Evolutionary conservation across 352 stramenopile genomes (phyloP).

Genomic region (Phytophthora colocasiae): DNA sequence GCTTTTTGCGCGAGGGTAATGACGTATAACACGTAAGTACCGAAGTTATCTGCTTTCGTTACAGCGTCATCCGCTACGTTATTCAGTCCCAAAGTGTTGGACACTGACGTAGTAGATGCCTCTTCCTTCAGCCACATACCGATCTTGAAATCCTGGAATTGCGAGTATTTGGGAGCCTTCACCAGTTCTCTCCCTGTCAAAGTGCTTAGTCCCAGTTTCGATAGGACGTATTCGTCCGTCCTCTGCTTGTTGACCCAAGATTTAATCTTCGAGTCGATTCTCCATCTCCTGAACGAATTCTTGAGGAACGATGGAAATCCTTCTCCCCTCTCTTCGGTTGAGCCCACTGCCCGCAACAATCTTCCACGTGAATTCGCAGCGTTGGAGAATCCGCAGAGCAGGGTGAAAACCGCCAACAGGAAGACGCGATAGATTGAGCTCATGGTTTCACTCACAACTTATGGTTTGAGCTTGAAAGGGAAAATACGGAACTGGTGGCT

Average conservation of each 20-base stretch:
- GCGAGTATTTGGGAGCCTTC: not conserved
- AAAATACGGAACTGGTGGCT: not conserved
- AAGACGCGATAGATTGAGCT: not conserved
- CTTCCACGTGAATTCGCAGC: not conserved
- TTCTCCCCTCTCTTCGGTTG: not conserved
- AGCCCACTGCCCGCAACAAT: not conserved
- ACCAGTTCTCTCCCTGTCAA: not conserved
- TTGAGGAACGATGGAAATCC: not conserved
- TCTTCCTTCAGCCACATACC: not conserved
- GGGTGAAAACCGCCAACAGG: not conserved
- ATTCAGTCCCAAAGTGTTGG: not conserved
- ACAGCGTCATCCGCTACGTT: not conserved
- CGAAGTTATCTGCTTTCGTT: not conserved
- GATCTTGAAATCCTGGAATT: constrained; percentile 1
- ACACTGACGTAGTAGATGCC: not conserved
- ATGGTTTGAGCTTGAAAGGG: not conserved
- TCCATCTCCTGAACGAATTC: not conserved
- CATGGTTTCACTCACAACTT: not conserved
- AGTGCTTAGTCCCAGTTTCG: not conserved
- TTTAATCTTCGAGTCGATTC: not conserved
- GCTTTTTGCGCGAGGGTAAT: not conserved
- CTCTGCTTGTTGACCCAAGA: not conserved
- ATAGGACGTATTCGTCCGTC: not conserved
- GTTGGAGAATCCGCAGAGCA: not conserved
- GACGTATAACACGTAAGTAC: not conserved